Percentiles rank a stretch among this genome's conserved stretches.
Evolutionary conservation across 371 early-diverging fungal species (phyloP).

Genomic region (Mortierella sp.): DNA sequence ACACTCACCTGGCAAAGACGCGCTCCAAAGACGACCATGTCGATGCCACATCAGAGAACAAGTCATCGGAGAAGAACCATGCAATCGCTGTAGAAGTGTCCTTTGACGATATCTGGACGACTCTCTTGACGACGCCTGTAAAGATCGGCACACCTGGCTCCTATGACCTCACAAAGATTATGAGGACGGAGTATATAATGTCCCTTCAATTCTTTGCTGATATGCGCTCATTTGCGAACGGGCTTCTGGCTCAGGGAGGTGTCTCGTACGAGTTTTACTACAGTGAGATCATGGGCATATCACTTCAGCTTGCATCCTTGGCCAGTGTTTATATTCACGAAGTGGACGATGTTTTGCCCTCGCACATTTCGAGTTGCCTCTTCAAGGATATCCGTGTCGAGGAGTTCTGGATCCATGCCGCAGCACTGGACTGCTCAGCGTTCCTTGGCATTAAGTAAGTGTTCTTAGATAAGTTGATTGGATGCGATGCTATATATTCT

Average conservation of each 20-base stretch:
- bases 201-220: conserved; percentile 69
- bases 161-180: conserved; percentile 50
- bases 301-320: conserved; percentile 70
- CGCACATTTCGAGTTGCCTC: conserved; percentile 63
- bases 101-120: conserved; percentile 61
- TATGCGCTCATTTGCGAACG: conserved; percentile 61
- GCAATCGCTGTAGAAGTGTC: neutral
- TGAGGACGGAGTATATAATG: conserved; percentile 65
- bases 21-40: conserved; percentile 7
- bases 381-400: conserved; percentile 59
- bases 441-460: conserved; percentile 71
- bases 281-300: conserved; percentile 72
- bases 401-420: conserved; percentile 66
- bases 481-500: too few relatives aligned
- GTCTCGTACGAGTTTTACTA: conserved; percentile 68
- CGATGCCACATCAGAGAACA: neutral
- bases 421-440: conserved; percentile 68
- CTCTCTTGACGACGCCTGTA: conserved; percentile 55
- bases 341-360: conserved; percentile 69
- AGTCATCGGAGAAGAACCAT: neutral
- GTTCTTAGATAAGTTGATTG: too few relatives aligned
- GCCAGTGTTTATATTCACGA: conserved; percentile 69
- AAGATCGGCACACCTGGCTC: conserved; percentile 25
- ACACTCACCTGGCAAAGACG: conserved; percentile 30
- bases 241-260: conserved; percentile 59